Conservation (phyloP, 2,329 filamentous ascomycete species). For the Claviceps purpurea region DNA sequence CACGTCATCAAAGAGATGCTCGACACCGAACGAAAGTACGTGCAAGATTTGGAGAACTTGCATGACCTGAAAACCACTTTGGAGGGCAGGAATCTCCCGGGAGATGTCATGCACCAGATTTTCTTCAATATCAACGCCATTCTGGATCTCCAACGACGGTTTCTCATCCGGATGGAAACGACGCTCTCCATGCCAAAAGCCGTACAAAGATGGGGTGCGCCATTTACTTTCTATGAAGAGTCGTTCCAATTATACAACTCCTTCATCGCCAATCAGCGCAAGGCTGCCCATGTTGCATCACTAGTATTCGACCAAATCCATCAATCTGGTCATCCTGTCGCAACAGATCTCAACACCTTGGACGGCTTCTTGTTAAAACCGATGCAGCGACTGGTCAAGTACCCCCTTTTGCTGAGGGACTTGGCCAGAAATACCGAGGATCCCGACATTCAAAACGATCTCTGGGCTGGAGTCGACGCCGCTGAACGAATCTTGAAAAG, state of each 20-base stretch:
- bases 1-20: slow-evolving; percentile 87
- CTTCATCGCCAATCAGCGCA: slow-evolving; percentile 92
- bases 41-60: slow-evolving; percentile 88
- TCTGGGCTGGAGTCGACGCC: slow-evolving; percentile 64
- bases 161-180: slow-evolving; percentile 90
- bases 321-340: slow-evolving; percentile 62
- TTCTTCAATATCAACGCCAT: slow-evolving; percentile 94
- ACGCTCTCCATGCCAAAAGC: slow-evolving; percentile 70
- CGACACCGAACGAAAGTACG: slow-evolving; percentile 92
- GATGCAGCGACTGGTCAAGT: slow-evolving; percentile 91
- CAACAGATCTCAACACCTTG: slow-evolving; percentile 73
- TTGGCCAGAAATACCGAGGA: slow-evolving; percentile 75
- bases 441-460: slow-evolving; percentile 55
- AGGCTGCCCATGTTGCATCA: slow-evolving; percentile 73
- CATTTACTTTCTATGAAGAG: slow-evolving; percentile 75
- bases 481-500: slow-evolving; percentile 70
- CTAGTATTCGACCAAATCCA: slow-evolving; percentile 79
- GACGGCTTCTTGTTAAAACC: slow-evolving; percentile 92
- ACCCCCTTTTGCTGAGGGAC: slow-evolving; percentile 84
- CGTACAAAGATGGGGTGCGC: slow-evolving; percentile 85
- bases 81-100: slow-evolving; percentile 75
- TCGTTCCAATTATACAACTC: slow-evolving; percentile 88
- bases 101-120: slow-evolving; percentile 84
- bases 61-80: slow-evolving; percentile 84
- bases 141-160: slow-evolving; percentile 87